Evolutionary conservation across 192 early-diverging fungal species (phyloP), one percentile per base, ranked within the genome.

Genomic region (Funneliformis geosporum): DNA sequence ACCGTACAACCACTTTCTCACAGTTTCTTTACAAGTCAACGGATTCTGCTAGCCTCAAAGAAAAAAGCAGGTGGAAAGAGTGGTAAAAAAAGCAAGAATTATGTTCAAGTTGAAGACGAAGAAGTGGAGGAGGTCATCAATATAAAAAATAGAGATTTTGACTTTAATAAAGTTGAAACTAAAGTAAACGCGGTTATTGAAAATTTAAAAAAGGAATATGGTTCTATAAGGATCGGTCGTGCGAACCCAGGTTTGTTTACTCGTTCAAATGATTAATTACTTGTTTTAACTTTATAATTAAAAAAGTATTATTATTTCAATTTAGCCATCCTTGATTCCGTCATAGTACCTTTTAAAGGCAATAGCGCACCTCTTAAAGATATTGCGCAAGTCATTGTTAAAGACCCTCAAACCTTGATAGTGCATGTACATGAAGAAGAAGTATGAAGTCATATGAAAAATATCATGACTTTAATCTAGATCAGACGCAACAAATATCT

Each of bases 401-500:
- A 95, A 82, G 94, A 97, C 69, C 91, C 94, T 39, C 92, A 95
- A 73, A 93, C 90, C 21, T 84, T 97, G 64, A 80, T 95, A 74
- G 93, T 97, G 14, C 90, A 91, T 42, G 86, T 95, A 16, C 91
- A 93, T 79, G 91, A 94, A 73, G 82, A 87, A 44, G 93, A 93
- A 44, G 91, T 94, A 88, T 83, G 80, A 55, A 47, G 27, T 11
- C 4, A 2, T 50, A 14, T 38, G 14, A 43, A 50, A 47, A 28
- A 38, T 73, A 14, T 10, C 8, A 11, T 2, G 47, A 8, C 5
- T 23, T 18, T 8, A 43, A 11, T 59, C 64, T 27, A 66, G 50
- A 4, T 62, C 1, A 27, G 5, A 61, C 71, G 40, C 6, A 59
- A 61, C 6, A 44, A n/a, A 25, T 47, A 61, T 18, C 6, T 68